These are phyloP conservation scores for Lumnitzera racemosa DNA, from an alignment of 345 rosid genomes.

Conservation along the genomic window DNA sequence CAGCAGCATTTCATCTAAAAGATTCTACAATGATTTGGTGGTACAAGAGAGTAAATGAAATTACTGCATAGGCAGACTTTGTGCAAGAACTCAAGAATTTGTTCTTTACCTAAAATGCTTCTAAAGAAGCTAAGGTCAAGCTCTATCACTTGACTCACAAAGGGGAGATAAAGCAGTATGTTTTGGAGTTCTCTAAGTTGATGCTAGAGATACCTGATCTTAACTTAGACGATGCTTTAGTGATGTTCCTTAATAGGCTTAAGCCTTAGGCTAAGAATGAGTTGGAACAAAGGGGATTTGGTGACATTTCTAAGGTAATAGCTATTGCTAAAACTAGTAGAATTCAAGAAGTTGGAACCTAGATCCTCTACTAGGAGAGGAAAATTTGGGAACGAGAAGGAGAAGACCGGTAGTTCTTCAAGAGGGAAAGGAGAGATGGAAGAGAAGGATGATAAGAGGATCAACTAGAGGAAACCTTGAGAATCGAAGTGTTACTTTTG, in stretches of 20 bases:
- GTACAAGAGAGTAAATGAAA: not conserved
- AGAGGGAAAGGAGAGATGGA: not conserved
- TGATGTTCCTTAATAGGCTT: not conserved
- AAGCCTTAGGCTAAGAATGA: not conserved
- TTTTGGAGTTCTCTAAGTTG: not conserved
- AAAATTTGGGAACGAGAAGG: not conserved
- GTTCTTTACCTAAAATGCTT: no score
- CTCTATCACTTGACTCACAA: not conserved
- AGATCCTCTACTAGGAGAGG: not conserved
- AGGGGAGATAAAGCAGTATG: not conserved
- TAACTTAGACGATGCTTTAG: not conserved
- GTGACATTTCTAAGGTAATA: not conserved
- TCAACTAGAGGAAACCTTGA: no score
- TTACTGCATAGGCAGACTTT: not conserved
- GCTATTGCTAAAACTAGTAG: not conserved
- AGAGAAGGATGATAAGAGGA: no score
- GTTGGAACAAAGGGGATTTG: not conserved
- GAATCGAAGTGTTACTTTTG: no score
- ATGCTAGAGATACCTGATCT: not conserved
- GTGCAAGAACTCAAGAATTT: not conserved
- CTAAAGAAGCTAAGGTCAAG: not conserved
- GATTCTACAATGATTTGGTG: constrained; percentile 1
- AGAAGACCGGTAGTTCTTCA: not conserved
- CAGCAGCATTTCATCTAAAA: not conserved
- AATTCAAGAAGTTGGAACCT: not conserved